Base-by-base conservation (phyloP, 768 basidiomycete genomes). In the Harrya chromipes region DNA sequence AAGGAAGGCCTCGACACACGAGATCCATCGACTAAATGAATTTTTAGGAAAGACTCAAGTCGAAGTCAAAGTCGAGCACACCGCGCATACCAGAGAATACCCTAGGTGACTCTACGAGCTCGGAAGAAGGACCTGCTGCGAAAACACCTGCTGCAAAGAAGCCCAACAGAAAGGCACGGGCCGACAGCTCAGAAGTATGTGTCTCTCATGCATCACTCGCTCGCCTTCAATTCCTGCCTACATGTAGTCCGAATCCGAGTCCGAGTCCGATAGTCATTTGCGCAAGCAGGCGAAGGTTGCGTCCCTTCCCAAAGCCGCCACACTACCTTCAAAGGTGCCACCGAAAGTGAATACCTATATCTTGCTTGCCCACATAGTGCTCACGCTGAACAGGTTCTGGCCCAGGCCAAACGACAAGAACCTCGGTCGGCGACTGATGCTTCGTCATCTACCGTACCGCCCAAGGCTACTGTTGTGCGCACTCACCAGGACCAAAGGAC, bases 401-500 rank as follows among this genome's bases (percentile, higher is more conserved):
- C 13, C 16, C 40, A 40, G 35, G 43, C 38, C 34, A 53, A 57
- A 36, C 53, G 43, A 43, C 63, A 24, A 41, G 47, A 52, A 29
- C 42, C 33, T 4, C 23, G 39, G 1, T 41, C 45, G 31, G 23
- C 35, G 21, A n/a, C 41, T 12, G 26, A 43, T 42, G 10, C 44
- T 35, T 50, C 56, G 7, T 23, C 17, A 16, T 38, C 40, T 35
- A 46, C 46, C 19, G 54, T 52, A 16, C 49, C 54, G 19, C 56
- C 57, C 17, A 69, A 54, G 44, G 19, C 50, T 20, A 19, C 52
- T 4, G 20, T 35, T 39, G 14, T 51, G 12, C 58, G 67, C 34
- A 67, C 67, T 29, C 65, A 67, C 34, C 65, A 69, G 34, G 67
- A 67, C 27, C 65, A 67, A 46, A 59, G 46, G 43, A 1, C 41